Conservation (phyloP, 2,329 filamentous ascomycete genomes). For the Endothia cerciana region DNA sequence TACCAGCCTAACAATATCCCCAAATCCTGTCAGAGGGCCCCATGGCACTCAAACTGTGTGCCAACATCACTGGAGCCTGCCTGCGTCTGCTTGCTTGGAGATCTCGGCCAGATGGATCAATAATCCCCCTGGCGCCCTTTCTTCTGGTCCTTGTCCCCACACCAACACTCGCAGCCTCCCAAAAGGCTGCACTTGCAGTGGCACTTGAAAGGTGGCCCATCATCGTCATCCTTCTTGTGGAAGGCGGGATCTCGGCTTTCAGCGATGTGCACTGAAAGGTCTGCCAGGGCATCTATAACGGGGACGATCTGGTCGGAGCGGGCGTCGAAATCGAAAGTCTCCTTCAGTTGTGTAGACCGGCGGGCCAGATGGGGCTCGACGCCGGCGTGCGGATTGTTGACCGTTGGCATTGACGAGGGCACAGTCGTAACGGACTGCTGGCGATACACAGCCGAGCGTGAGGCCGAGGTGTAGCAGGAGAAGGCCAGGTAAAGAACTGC, state of each 20-base stretch:
- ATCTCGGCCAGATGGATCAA: background rate
- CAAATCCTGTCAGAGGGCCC: background rate
- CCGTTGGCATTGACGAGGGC: background rate
- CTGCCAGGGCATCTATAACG: background rate
- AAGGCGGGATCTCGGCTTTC: background rate
- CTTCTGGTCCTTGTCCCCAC: background rate
- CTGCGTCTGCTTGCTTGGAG: background rate
- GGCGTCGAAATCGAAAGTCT: background rate
- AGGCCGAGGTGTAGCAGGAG: background rate
- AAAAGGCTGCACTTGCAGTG: slow-evolving; percentile 6
- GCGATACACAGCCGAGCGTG: background rate
- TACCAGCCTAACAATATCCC: background rate
- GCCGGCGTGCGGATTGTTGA: background rate
- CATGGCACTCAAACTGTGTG: background rate
- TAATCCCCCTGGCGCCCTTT: background rate
- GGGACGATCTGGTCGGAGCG: slow-evolving; percentile 5
- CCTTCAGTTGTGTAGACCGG: background rate
- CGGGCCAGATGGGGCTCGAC: too few species aligned
- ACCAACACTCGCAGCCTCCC: slow-evolving; percentile 4
- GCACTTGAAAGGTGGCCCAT: background rate
- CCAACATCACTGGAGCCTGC: background rate
- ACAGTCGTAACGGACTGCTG: background rate
- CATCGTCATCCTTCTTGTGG: slow-evolving; percentile 2
- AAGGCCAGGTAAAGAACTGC: background rate
- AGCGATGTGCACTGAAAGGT: background rate